Evolutionary conservation across 331 rosid species (phyloP).

Genomic region (Stylosanthes scabra): DNA sequence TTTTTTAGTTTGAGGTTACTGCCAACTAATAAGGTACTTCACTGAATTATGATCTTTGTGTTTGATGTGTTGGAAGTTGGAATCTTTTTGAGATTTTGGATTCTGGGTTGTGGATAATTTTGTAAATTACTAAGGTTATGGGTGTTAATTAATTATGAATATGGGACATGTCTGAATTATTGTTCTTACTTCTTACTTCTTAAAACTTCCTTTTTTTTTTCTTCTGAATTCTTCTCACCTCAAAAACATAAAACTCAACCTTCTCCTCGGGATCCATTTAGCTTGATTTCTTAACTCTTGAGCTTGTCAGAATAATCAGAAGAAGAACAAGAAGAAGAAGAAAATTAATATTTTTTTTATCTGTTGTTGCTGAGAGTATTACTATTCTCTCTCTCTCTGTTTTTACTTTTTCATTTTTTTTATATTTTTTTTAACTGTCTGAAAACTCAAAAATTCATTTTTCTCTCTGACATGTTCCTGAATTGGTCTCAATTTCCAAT

Average conservation of each 20-base stretch:
- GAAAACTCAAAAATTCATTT: slow-evolving; percentile 24
- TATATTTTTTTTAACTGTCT: not conserved
- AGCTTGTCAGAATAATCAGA: slow-evolving; percentile 31
- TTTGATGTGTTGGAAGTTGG: slow-evolving; percentile 22
- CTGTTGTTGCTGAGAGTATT: slow-evolving; percentile 31
- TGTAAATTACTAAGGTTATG: slow-evolving; percentile 38
- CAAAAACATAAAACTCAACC: slow-evolving; percentile 23
- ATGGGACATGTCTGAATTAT: slow-evolving; percentile 36
- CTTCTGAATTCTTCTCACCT: slow-evolving; percentile 32
- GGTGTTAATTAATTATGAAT: slow-evolving; percentile 14
- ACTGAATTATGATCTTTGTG: slow-evolving; percentile 21
- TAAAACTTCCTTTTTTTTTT: not conserved
- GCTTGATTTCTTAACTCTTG: slow-evolving; percentile 23
- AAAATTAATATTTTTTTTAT: not conserved
- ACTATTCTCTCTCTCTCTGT: not conserved
- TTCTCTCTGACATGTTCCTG: slow-evolving; percentile 32
- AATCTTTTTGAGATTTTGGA: not conserved
- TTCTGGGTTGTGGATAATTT: slow-evolving; percentile 25
- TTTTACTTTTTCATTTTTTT: no score
- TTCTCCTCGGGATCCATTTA: slow-evolving; percentile 56
- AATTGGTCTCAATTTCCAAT: slow-evolving; percentile 19
- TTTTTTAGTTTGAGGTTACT: slow-evolving; percentile 37
- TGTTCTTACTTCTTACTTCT: not conserved
- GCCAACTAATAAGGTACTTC: slow-evolving; percentile 44
- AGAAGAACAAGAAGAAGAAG: slow-evolving; percentile 45